Conservation (phyloP, 768 basidiomycete genomes). For the Fomitopsis serialis region DNA sequence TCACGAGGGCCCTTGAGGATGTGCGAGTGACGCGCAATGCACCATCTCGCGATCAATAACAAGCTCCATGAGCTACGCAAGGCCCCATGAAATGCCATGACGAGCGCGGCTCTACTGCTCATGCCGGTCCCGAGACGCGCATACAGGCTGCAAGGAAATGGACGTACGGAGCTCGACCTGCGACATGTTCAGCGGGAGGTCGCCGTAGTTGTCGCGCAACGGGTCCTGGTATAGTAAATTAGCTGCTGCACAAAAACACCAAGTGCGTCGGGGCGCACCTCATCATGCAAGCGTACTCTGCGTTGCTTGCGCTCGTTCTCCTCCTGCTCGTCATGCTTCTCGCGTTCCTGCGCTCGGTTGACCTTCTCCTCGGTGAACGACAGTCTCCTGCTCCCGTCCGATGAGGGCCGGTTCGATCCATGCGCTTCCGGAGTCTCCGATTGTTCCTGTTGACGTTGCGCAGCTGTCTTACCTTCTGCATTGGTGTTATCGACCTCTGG, state of each 20-base stretch:
- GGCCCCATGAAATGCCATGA: no score
- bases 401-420: slow-evolving; percentile 5
- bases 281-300: slow-evolving; percentile 9
- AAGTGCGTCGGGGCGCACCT: slow-evolving; percentile 10
- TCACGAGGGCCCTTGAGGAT: no score
- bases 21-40: no score
- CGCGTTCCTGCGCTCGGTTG: slow-evolving; percentile 17
- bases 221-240: slow-evolving; percentile 17
- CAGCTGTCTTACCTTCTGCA: slow-evolving; percentile 4
- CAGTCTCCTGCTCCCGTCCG: slow-evolving; percentile 1
- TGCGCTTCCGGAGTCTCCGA: background rate
- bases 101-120: no score
- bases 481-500: slow-evolving; percentile 9
- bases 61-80: no score
- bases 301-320: slow-evolving; percentile 10
- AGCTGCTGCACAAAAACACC: background rate
- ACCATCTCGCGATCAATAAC: no score
- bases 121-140: background rate
- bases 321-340: slow-evolving; percentile 17
- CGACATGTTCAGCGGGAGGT: slow-evolving; percentile 85
- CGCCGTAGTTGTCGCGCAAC: slow-evolving; percentile 54
- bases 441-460: slow-evolving; percentile 3
- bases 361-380: slow-evolving; percentile 22
- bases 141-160: background rate
- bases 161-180: slow-evolving; percentile 53